Evolutionary conservation across 495 filamentous ascomycete species (phyloP), one percentile per base, ranked within the genome.

Genomic region (Aspergillus homomorphus): DNA sequence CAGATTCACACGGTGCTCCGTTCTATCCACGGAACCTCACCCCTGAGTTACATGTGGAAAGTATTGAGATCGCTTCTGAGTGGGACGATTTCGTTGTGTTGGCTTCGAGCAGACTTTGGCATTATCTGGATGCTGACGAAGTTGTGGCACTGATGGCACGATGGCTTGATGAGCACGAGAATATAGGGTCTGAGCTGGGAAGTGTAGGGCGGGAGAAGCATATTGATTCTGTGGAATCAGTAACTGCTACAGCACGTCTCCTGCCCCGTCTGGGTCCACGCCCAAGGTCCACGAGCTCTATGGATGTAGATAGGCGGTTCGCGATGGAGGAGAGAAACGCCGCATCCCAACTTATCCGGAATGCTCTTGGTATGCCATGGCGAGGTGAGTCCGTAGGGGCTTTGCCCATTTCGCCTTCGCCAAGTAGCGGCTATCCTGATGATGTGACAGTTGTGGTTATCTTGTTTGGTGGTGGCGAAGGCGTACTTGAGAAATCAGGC

Each of bases 401-500:
- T 28, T 28, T 22, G 23, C 23, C 19, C 22, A 51, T 51, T 3
- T 51, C 48, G 10, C 20, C 9, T 2, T 28, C 15, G 23, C 23
- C 30, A 3, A 15, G 48, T 23, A 26, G 45, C 6, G 5, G 7
- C 10, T 8, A 20, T 23, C 50, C 9, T 12, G 48, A 4, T 18
- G 33, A 21, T 9, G 16, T n/a, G 41, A 42, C 42, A 15, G 62
- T 61, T 38, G 64, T 80, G 45, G 84, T 84, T 56, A 77, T 76
- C 8, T 65, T 78, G 9, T 46, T 46, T 12, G 50, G 26, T 28
- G 26, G 3, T 9, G 26, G 26, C 26, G 26, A 28, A 28, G 9
- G 26, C n/a, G n/a, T n/a, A n/a, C n/a, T n/a, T n/a, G n/a, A n/a
- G n/a, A n/a, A n/a, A n/a, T n/a, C n/a, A n/a, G n/a, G n/a, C n/a